These are phyloP conservation scores for Ceriops tagal DNA, from an alignment of 345 rosid species.

Conservation along the genomic window DNA sequence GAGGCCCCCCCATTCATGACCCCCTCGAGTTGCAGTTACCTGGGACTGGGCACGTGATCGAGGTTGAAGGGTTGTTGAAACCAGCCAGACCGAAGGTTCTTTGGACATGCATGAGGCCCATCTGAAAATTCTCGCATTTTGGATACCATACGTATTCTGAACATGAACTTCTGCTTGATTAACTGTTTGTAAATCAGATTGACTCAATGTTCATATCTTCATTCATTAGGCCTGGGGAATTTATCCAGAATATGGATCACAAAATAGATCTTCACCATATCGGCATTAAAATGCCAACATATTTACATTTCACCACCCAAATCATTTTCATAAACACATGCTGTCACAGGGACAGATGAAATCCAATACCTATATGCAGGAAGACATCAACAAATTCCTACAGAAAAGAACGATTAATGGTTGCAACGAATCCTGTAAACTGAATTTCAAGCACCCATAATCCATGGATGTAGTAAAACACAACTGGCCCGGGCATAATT, in stretches of 20 bases:
- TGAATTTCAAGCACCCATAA: slow-evolving; percentile 14
- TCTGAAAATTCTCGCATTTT: background rate
- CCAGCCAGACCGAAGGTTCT: slow-evolving; percentile 21
- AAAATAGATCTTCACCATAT: background rate
- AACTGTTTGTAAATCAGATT: background rate
- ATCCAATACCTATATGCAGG: slow-evolving; percentile 40
- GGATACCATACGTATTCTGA: background rate
- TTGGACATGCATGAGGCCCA: slow-evolving; percentile 15
- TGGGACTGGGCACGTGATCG: slow-evolving; percentile 28
- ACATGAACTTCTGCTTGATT: background rate
- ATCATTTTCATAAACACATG: slow-evolving; percentile 34
- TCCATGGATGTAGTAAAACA: slow-evolving; percentile 8
- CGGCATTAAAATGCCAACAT: slow-evolving; percentile 6
- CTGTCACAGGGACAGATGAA: slow-evolving; percentile 28
- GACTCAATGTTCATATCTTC: background rate
- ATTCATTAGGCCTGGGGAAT: no score
- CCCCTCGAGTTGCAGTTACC: background rate
- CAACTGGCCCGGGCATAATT: background rate
- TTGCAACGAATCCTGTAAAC: slow-evolving; percentile 33
- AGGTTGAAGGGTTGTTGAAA: slow-evolving; percentile 37
- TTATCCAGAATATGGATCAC: background rate
- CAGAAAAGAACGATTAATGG: slow-evolving; percentile 43
- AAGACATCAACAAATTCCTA: slow-evolving; percentile 44
- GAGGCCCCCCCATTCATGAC: background rate
- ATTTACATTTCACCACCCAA: slow-evolving; percentile 19